Evolutionary conservation across 2,329 filamentous ascomycete genomes (phyloP).

Genomic region (Mycocentrospora acerina): DNA sequence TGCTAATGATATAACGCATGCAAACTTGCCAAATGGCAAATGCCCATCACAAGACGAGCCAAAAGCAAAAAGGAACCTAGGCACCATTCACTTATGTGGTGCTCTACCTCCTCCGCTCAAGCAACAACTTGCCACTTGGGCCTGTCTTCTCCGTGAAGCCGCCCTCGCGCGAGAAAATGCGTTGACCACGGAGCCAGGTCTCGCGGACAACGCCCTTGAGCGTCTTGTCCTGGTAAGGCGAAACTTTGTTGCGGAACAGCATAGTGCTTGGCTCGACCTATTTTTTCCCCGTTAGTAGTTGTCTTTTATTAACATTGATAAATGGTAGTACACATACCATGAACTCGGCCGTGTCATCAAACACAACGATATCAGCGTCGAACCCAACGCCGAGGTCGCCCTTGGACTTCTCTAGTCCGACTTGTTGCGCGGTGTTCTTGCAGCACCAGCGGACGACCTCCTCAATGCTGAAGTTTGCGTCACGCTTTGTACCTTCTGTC

Average conservation of each 20-base stretch:
- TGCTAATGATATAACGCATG: constrained; percentile 13
- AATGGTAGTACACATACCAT: constrained; percentile 53
- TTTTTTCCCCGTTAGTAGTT: constrained; percentile 2
- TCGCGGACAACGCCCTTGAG: constrained; percentile 78
- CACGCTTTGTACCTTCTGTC: constrained; percentile 69
- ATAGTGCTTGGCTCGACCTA: constrained; percentile 67
- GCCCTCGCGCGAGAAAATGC: constrained; percentile 70
- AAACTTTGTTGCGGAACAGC: constrained; percentile 93
- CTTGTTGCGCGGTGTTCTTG: constrained; percentile 82
- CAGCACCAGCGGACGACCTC: constrained; percentile 87
- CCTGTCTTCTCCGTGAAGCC: constrained; percentile 61
- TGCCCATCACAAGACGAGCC: not conserved
- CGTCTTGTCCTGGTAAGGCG: constrained; percentile 80
- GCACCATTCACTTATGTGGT: constrained; percentile 2
- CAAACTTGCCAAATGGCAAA: not conserved
- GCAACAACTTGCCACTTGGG: constrained; percentile 52
- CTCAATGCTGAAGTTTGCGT: constrained; percentile 59
- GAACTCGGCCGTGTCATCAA: constrained; percentile 82
- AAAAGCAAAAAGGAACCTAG: not conserved
- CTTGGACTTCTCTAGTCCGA: constrained; percentile 79
- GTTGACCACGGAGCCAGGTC: constrained; percentile 79
- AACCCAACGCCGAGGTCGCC: constrained; percentile 78
- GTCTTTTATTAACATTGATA: not conserved
- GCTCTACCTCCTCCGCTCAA: constrained; percentile 49
- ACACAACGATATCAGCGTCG: constrained; percentile 89